Evolutionary conservation across 495 filamentous ascomycete genomes (phyloP).

Genomic region (Talaromyces adpressus): DNA sequence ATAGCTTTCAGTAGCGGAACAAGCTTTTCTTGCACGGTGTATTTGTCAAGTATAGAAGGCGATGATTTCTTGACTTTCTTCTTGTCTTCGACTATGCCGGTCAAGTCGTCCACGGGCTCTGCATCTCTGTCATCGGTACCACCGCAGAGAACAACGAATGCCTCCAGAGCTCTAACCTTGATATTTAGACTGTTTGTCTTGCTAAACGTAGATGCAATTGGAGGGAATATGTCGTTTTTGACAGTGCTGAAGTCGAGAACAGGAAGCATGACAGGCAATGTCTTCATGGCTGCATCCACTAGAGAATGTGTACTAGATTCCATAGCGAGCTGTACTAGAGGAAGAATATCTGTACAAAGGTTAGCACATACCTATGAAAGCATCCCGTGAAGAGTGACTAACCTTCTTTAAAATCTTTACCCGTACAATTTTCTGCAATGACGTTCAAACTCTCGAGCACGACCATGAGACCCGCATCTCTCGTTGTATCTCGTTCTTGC

Average conservation of each 20-base stretch:
- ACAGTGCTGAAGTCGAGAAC: slow-evolving; percentile 91
- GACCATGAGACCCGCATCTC: slow-evolving; percentile 86
- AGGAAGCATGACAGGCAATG: slow-evolving; percentile 65
- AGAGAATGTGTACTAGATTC: slow-evolving; percentile 84
- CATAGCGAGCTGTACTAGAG: slow-evolving; percentile 70
- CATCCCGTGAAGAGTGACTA: slow-evolving; percentile 17
- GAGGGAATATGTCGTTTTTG: slow-evolving; percentile 90
- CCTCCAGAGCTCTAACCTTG: slow-evolving; percentile 85
- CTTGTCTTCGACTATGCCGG: slow-evolving; percentile 48
- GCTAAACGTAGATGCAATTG: slow-evolving; percentile 81
- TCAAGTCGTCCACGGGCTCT: slow-evolving; percentile 56
- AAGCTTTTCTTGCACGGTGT: slow-evolving; percentile 94
- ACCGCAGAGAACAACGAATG: slow-evolving; percentile 84
- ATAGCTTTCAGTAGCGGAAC: slow-evolving; percentile 85
- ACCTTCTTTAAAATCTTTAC: slow-evolving; percentile 93
- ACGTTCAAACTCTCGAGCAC: slow-evolving; percentile 73
- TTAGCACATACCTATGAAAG: background rate
- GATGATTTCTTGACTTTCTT: slow-evolving; percentile 49
- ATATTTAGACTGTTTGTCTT: slow-evolving; percentile 89
- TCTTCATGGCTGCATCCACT: slow-evolving; percentile 74
- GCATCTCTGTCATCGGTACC: slow-evolving; percentile 43
- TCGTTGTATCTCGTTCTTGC: slow-evolving; percentile 68
- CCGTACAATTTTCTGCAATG: slow-evolving; percentile 72
- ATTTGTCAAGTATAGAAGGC: slow-evolving; percentile 84
- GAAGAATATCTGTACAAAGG: slow-evolving; percentile 61